These are phyloP conservation scores for Saccharomyces paradoxus DNA, from an alignment of 805 yeast species.

Conservation along the genomic window DNA sequence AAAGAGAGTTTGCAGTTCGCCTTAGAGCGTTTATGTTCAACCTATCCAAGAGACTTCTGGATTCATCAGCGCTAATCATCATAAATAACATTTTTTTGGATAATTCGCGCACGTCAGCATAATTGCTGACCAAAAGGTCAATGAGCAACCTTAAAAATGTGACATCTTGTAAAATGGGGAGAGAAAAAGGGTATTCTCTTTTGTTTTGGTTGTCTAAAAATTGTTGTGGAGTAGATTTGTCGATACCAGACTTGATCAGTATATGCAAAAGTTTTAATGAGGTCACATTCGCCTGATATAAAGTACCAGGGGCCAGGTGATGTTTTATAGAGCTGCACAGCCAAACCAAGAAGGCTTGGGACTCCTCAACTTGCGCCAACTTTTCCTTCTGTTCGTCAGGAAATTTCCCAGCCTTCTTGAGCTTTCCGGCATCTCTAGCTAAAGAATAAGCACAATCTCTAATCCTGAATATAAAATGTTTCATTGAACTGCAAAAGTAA, in stretches of 20 bases:
- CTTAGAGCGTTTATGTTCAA: slow-evolving; percentile 10
- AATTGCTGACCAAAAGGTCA: slow-evolving; percentile 60
- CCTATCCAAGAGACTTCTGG: neutral
- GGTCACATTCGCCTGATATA: slow-evolving; percentile 45
- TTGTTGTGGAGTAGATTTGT: slow-evolving; percentile 33
- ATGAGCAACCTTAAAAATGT: slow-evolving; percentile 42
- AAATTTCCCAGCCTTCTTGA: slow-evolving; percentile 32
- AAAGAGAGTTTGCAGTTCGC: slow-evolving; percentile 29
- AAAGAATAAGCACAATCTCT: slow-evolving; percentile 60
- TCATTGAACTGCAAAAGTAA: slow-evolving; percentile 51
- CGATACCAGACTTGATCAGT: slow-evolving; percentile 50
- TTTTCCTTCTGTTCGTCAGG: slow-evolving; percentile 32
- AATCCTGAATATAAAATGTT: slow-evolving; percentile 54
- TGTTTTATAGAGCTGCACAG: slow-evolving; percentile 31
- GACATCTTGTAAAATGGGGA: slow-evolving; percentile 35
- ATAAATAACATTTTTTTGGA: slow-evolving; percentile 41
- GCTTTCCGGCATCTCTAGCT: slow-evolving; percentile 42
- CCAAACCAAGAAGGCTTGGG: slow-evolving; percentile 36
- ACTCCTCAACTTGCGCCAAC: slow-evolving; percentile 25
- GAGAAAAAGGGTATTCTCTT: slow-evolving; percentile 41
- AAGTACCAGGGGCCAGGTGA: slow-evolving; percentile 47
- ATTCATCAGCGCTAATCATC: slow-evolving; percentile 17
- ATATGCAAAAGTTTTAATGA: slow-evolving; percentile 40
- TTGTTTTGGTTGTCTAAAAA: slow-evolving; percentile 37
- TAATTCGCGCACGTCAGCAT: slow-evolving; percentile 62